Percentiles rank a stretch among this genome's conserved stretches.
Evolutionary conservation across 768 basidiomycete species (phyloP).

Genomic region (Clavulina sp.): DNA sequence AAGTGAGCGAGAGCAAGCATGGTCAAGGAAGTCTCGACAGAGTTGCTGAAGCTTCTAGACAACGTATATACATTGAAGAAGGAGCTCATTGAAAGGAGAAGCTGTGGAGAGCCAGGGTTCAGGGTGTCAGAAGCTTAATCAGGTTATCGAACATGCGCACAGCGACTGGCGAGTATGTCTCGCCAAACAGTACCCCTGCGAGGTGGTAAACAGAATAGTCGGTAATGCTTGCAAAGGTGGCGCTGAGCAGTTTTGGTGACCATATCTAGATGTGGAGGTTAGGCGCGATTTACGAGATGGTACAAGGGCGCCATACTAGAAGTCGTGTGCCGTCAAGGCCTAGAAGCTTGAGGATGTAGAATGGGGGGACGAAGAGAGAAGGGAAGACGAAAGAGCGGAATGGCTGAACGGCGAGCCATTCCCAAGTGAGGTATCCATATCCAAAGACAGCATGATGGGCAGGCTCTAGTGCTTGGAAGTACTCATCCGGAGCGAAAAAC

Average conservation of each 20-base stretch:
- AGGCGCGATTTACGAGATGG: too few relatives aligned
- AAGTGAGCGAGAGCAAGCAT: conserved; percentile 60
- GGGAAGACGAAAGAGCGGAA: conserved; percentile 75
- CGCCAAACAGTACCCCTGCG: conserved; percentile 38
- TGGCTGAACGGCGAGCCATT: conserved; percentile 59
- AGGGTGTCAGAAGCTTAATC: too few relatives aligned
- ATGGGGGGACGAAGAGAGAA: conserved; percentile 59
- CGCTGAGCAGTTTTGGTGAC: conserved; percentile 62
- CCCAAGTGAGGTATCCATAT: conserved; percentile 89
- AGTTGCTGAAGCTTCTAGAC: conserved; percentile 82
- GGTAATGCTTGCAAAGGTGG: conserved; percentile 56
- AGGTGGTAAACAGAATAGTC: conserved; percentile 60
- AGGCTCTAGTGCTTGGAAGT: conserved; percentile 85
- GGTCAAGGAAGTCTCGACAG: conserved; percentile 74
- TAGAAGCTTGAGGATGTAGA: conserved; percentile 43
- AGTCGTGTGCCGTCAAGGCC: conserved; percentile 36
- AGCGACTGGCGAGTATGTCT: conserved; percentile 35
- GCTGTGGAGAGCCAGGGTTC: too few relatives aligned
- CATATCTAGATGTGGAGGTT: too few relatives aligned
- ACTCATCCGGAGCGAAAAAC: conserved; percentile 95
- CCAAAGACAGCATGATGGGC: conserved; percentile 82
- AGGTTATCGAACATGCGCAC: too few relatives aligned
- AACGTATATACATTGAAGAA: conserved; percentile 76
- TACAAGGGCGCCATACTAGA: conserved; percentile 58
- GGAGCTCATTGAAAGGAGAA: conserved; percentile 64